phyloP scores from a whole-genome alignment of 129 eudicot genomes.

The Scalesia atractyloides region DNA sequence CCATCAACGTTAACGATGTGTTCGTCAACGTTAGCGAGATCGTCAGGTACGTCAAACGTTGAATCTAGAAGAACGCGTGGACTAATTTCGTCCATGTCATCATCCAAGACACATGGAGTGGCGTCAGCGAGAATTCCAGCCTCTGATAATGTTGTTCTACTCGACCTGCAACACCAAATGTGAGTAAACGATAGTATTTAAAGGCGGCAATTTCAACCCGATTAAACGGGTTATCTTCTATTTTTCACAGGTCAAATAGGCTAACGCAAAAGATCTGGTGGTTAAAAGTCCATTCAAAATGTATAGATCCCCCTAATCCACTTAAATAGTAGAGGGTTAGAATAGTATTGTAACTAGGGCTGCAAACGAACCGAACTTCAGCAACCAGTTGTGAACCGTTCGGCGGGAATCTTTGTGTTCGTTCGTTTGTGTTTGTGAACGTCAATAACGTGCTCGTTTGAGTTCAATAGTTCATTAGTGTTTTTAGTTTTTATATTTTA shows the following conservation, averaged over 20 bases:
- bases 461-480: too few relatives aligned
- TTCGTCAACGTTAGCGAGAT: constrained; percentile 30
- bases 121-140: constrained; percentile 61
- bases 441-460: too few relatives aligned
- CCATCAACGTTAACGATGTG: constrained; percentile 38
- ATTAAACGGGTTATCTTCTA: neutral
- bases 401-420: too few relatives aligned
- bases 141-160: constrained; percentile 92
- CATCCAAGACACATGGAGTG: constrained; percentile 58
- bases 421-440: too few relatives aligned
- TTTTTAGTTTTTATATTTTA: too few relatives aligned
- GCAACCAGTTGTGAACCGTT: too few relatives aligned
- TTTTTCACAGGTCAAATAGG: neutral
- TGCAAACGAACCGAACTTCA: too few relatives aligned
- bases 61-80: constrained; percentile 64
- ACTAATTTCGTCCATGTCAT: constrained; percentile 63
- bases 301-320: neutral
- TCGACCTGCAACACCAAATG: constrained; percentile 70
- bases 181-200: neutral
- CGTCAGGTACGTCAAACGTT: constrained; percentile 60
- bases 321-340: neutral
- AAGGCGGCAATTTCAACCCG: neutral
- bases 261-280: neutral
- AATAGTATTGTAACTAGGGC: neutral
- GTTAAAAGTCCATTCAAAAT: neutral